Percentiles rank a stretch among this genome's conserved stretches.
These are phyloP conservation scores for Talaromyces sp. DNA, from an alignment of 2,329 filamentous ascomycete genomes.

Conservation along the genomic window DNA sequence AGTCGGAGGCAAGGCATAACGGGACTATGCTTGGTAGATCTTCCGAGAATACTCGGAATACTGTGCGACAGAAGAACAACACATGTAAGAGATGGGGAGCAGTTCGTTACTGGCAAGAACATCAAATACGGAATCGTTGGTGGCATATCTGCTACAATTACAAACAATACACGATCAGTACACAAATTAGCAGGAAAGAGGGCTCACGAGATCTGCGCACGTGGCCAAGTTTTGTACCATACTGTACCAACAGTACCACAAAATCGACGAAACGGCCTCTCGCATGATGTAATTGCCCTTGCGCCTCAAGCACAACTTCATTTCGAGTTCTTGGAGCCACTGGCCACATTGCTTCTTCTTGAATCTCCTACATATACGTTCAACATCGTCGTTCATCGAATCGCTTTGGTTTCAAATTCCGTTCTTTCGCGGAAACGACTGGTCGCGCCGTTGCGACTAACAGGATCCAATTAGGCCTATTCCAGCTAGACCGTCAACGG, in stretches of 20 bases:
- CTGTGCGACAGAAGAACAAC: not conserved
- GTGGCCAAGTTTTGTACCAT: slow-evolving; percentile 9
- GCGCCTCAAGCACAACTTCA: not conserved
- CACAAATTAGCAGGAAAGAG: not conserved
- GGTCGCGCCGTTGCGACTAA: slow-evolving; percentile 12
- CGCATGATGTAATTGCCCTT: slow-evolving; percentile 7
- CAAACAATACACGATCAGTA: not conserved
- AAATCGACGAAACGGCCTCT: not conserved
- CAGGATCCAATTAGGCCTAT: not conserved
- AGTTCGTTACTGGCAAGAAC: not conserved
- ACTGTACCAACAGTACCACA: not conserved
- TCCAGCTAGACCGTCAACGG: slow-evolving; percentile 6
- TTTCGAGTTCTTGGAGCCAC: not conserved
- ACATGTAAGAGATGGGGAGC: not conserved
- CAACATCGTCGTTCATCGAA: not conserved
- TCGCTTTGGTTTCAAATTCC: not conserved
- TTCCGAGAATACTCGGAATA: not conserved
- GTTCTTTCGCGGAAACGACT: not conserved
- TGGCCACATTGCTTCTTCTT: not conserved
- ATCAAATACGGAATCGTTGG: not conserved
- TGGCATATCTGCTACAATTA: not conserved
- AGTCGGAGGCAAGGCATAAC: slow-evolving; percentile 1
- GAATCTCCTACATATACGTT: not conserved
- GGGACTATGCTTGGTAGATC: slow-evolving; percentile 1
- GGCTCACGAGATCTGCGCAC: slow-evolving; percentile 7